A percentile compares a stretch with the other conserved stretches of the same genome.
These are phyloP conservation scores for Candida dajiaensis DNA, from an alignment of 805 yeast genomes.

Conservation along the genomic window DNA sequence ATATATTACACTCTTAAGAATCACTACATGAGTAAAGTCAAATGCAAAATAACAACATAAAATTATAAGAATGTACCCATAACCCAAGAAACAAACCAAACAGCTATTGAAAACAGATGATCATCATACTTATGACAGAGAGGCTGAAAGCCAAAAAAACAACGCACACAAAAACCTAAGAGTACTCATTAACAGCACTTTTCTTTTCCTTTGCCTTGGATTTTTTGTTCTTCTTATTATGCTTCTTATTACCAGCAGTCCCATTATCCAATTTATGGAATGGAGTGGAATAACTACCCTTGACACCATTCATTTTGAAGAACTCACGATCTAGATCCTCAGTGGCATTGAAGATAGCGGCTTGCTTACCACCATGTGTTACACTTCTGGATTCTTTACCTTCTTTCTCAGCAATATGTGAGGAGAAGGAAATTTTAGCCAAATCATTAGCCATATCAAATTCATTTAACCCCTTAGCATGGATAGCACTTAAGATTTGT, in stretches of 20 bases:
- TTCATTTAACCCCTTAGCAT: constrained; percentile 46
- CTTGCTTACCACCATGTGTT: constrained; percentile 77
- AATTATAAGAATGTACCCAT: background rate
- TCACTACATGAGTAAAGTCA: too few species aligned
- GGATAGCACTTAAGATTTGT: constrained; percentile 63
- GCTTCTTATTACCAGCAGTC: constrained; percentile 43
- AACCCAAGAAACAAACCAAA: background rate
- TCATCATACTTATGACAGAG: too few species aligned
- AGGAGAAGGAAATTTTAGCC: constrained; percentile 68
- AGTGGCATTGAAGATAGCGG: constrained; percentile 71
- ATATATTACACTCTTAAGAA: too few species aligned
- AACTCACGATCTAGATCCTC: constrained; percentile 83
- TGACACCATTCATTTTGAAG: constrained; percentile 59
- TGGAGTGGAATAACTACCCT: constrained; percentile 63
- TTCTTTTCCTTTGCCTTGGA: constrained; percentile 35
- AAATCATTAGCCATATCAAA: constrained; percentile 68
- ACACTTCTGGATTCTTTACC: constrained; percentile 42
- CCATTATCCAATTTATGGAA: constrained; percentile 51
- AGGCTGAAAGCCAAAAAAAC: too few species aligned
- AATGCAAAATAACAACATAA: background rate
- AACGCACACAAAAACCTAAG: background rate
- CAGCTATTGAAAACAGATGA: background rate
- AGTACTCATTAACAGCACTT: constrained; percentile 2
- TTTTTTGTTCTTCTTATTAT: constrained; percentile 74
- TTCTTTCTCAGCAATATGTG: constrained; percentile 56